Percentiles rank a stretch among this genome's conserved stretches.
Evolutionary conservation across 2,329 filamentous ascomycete genomes (phyloP).

Genomic region (Pseudonectria buxi): DNA sequence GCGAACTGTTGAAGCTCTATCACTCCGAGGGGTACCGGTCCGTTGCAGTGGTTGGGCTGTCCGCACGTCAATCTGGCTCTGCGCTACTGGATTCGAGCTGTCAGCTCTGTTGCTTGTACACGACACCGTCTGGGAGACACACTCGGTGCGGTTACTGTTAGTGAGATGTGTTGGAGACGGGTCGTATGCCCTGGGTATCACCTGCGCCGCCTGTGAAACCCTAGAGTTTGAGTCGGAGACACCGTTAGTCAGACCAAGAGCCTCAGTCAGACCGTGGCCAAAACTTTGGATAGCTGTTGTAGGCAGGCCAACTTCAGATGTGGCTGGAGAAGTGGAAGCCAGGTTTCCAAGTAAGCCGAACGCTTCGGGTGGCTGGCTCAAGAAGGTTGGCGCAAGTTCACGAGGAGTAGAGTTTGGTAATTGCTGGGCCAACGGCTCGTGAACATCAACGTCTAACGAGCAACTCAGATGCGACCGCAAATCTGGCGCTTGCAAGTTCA

Average conservation of each 20-base stretch:
- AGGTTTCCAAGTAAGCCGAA: too few relatives aligned
- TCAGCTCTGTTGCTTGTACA: neutral
- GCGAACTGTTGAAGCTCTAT: neutral
- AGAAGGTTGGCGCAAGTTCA: too few relatives aligned
- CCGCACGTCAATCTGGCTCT: too few relatives aligned
- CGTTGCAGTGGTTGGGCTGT: too few relatives aligned
- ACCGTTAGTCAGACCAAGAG: neutral
- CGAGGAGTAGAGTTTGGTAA: too few relatives aligned
- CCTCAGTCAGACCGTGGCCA: neutral
- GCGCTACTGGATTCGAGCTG: too few relatives aligned
- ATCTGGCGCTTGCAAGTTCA: slow-evolving; percentile 1
- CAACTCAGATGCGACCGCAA: neutral
- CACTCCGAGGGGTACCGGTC: neutral
- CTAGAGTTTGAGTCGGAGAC: neutral
- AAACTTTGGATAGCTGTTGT: neutral
- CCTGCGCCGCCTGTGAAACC: slow-evolving; percentile 24
- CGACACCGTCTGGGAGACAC: slow-evolving; percentile 1
- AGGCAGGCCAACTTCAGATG: too few relatives aligned
- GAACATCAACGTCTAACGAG: too few relatives aligned
- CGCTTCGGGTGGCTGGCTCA: too few relatives aligned
- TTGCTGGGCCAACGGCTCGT: too few relatives aligned
- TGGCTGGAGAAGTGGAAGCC: too few relatives aligned
- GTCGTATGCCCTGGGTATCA: slow-evolving; percentile 12
- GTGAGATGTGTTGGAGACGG: slow-evolving; percentile 7
- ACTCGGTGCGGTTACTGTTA: slow-evolving; percentile 8